These are phyloP conservation scores for Tetraselmis chui DNA, from an alignment of 139 green algal genomes.

Conservation along the genomic window DNA sequence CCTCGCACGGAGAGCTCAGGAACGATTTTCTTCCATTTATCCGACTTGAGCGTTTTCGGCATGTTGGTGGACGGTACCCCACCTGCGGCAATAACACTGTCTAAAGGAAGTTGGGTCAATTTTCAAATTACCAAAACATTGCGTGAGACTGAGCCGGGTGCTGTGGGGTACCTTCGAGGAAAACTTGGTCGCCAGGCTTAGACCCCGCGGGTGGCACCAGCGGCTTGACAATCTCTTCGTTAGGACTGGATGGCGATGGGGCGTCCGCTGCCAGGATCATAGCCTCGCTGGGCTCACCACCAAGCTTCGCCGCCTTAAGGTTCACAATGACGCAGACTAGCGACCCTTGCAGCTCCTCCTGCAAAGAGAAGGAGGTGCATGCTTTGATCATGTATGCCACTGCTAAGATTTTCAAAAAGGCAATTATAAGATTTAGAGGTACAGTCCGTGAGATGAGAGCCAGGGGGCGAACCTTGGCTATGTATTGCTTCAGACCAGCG, in stretches of 20 bases:
- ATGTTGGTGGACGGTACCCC: background rate
- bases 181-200: conserved; percentile 29
- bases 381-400: background rate
- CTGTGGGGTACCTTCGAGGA: conserved; percentile 16
- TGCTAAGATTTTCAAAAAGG: background rate
- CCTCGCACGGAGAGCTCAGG: conserved; percentile 14
- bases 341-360: conserved; percentile 21
- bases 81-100: background rate
- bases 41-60: conserved; percentile 39
- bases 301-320: conserved; percentile 58
- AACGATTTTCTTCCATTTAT: conserved; percentile 33
- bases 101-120: background rate
- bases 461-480: conserved; percentile 6
- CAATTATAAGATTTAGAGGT: background rate
- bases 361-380: background rate
- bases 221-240: conserved; percentile 14
- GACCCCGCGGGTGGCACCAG: conserved; percentile 25
- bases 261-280: conserved; percentile 50
- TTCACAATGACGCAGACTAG: conserved; percentile 43
- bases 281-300: conserved; percentile 39
- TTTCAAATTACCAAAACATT: background rate
- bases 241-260: background rate
- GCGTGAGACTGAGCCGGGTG: too few species aligned
- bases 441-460: too few species aligned
- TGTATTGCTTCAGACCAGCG: conserved; percentile 38